phyloP scores from a whole-genome alignment of 345 rosid species.

The Psidium guajava region DNA sequence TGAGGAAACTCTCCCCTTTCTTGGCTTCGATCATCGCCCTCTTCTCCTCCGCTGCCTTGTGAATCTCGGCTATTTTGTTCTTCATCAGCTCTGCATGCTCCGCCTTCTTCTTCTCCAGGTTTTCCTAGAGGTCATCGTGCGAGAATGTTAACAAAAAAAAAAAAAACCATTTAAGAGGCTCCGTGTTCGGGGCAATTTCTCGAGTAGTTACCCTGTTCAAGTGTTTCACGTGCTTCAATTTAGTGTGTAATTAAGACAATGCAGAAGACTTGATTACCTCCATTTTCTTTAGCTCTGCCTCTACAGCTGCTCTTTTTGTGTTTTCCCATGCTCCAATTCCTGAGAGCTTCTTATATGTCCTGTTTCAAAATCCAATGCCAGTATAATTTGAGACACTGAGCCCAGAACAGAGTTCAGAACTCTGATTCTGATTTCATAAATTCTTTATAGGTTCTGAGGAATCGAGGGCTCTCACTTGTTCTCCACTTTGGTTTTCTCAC shows the following conservation, averaged over 20 bases:
- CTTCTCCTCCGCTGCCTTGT: slow-evolving; percentile 53
- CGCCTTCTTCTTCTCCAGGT: slow-evolving; percentile 44
- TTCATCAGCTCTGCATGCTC: slow-evolving; percentile 40
- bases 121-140: slow-evolving; percentile 25
- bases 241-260: not conserved
- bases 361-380: slow-evolving; percentile 6
- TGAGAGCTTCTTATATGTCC: slow-evolving; percentile 49
- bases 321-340: slow-evolving; percentile 54
- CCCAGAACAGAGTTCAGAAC: not conserved
- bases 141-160: no score
- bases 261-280: slow-evolving; percentile 31
- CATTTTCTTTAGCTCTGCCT: slow-evolving; percentile 30
- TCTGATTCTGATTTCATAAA: no score
- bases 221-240: not conserved
- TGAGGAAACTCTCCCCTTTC: slow-evolving; percentile 24
- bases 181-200: no score
- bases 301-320: slow-evolving; percentile 40
- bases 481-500: slow-evolving; percentile 68
- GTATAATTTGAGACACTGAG: not conserved
- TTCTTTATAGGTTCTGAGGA: not conserved
- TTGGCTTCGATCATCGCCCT: slow-evolving; percentile 45
- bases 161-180: not conserved
- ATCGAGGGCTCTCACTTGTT: slow-evolving; percentile 41
- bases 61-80: slow-evolving; percentile 47
- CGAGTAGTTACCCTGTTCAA: not conserved